Percentiles rank a stretch among this genome's conserved stretches.
Evolutionary conservation across 2,329 filamentous ascomycete species (phyloP).

Genomic region (Neofusicoccum laricinum): DNA sequence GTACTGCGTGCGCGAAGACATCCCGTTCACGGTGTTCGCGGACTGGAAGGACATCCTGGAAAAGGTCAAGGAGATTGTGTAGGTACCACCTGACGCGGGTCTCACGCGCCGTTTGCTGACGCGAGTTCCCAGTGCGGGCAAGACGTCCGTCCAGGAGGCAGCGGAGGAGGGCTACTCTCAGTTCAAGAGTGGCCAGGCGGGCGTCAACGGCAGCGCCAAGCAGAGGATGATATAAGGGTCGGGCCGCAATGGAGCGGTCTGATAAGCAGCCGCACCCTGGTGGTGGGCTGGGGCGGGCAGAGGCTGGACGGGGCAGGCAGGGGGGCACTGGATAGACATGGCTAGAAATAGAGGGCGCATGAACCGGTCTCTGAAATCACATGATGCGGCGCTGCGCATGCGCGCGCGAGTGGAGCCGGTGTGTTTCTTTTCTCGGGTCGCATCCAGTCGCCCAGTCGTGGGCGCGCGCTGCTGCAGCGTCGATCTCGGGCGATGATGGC

Average conservation of each 20-base stretch:
- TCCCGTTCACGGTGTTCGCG: conserved; percentile 84
- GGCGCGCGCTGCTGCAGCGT: not conserved
- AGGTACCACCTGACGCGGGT: conserved; percentile 21
- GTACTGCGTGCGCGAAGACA: conserved; percentile 79
- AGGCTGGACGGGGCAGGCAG: not conserved
- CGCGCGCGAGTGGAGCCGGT: not conserved
- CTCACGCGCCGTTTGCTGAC: not conserved
- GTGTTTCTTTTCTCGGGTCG: not conserved
- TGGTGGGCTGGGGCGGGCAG: not conserved
- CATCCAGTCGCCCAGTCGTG: not conserved
- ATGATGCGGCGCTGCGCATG: conserved; percentile 10
- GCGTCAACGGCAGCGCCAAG: conserved; percentile 10
- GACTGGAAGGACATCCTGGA: conserved; percentile 77
- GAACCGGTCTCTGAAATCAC: not conserved
- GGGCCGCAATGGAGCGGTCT: not conserved
- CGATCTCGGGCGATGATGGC: conserved; percentile 9
- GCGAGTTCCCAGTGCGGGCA: conserved; percentile 54
- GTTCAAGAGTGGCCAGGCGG: conserved; percentile 46
- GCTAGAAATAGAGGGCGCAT: conserved; percentile 13
- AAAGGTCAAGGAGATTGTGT: conserved; percentile 70
- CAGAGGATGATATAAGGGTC: not conserved
- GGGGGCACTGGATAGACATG: not conserved
- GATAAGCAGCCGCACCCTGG: conserved; percentile 8
- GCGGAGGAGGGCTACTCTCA: conserved; percentile 53
- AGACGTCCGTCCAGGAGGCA: conserved; percentile 67